A percentile compares a stretch with the other conserved stretches of the same genome.
phyloP scores from a whole-genome alignment of 2,329 filamentous ascomycete genomes.

The Fusarium sp. region DNA sequence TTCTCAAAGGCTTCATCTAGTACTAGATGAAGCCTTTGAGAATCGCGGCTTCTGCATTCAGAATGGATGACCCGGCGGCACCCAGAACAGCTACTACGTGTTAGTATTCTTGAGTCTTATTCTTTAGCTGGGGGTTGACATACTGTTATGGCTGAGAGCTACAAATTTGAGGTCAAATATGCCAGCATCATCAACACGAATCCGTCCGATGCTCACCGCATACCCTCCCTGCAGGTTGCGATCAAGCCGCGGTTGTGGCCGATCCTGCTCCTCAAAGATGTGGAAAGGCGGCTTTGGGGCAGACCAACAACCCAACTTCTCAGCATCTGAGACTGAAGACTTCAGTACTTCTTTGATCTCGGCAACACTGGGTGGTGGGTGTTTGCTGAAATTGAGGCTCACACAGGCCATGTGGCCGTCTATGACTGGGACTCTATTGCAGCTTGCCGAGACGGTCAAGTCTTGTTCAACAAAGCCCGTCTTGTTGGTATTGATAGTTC shows the following conservation, averaged over 20 bases:
- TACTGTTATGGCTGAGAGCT: slow-evolving; percentile 81
- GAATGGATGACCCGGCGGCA: slow-evolving; percentile 89
- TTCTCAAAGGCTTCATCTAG: too few relatives aligned
- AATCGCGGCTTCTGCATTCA: slow-evolving; percentile 92
- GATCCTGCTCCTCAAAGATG: slow-evolving; percentile 78
- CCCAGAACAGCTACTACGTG: slow-evolving; percentile 76
- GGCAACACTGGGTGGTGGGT: slow-evolving; percentile 73
- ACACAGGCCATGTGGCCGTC: slow-evolving; percentile 96
- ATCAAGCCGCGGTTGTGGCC: slow-evolving; percentile 90
- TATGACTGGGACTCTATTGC: slow-evolving; percentile 92
- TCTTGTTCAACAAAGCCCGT: slow-evolving; percentile 80
- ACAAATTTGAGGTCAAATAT: slow-evolving; percentile 97
- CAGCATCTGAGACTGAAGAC: slow-evolving; percentile 81
- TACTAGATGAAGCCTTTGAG: slow-evolving; percentile 81
- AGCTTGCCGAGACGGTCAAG: slow-evolving; percentile 83
- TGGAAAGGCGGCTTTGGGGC: slow-evolving; percentile 82
- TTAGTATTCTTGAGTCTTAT: background rate
- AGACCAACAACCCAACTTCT: slow-evolving; percentile 83
- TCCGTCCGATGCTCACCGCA: slow-evolving; percentile 86
- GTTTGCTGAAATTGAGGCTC: slow-evolving; percentile 79
- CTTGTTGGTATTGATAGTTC: slow-evolving; percentile 71
- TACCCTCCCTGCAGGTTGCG: slow-evolving; percentile 85
- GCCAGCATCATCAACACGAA: slow-evolving; percentile 83
- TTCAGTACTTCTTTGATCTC: slow-evolving; percentile 80
- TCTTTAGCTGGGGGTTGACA: slow-evolving; percentile 43